phyloP scores from a whole-genome alignment of 1,284 basidiomycete species.

The Trichosporon coremiiforme region DNA sequence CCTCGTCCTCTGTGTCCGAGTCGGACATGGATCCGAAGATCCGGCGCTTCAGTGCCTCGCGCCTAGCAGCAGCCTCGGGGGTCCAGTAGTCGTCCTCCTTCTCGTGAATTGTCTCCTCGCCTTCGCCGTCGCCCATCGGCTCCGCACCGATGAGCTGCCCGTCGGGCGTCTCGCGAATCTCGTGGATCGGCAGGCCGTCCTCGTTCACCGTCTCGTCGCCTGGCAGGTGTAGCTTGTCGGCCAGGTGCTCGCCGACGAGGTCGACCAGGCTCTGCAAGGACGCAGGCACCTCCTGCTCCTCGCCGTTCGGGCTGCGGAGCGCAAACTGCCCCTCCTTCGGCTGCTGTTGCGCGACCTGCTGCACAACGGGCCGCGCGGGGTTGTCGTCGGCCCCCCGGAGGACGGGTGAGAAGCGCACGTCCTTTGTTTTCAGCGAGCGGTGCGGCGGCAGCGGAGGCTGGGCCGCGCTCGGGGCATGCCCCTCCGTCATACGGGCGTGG shows the following conservation, averaged over 20 bases:
- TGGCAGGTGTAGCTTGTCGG: constrained; percentile 27
- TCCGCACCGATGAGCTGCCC: constrained; percentile 39
- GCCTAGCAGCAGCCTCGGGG: constrained; percentile 38
- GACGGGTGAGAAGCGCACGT: constrained; percentile 20
- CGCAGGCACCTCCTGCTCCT: constrained; percentile 23
- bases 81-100: constrained; percentile 41
- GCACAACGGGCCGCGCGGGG: neutral
- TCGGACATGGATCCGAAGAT: constrained; percentile 40
- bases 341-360: neutral
- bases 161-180: constrained; percentile 48
- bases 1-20: constrained; percentile 26
- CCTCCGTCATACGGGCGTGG: constrained; percentile 36
- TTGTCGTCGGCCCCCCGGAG: neutral
- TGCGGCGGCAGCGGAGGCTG: constrained; percentile 1
- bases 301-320: constrained; percentile 7
- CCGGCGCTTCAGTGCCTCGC: constrained; percentile 39
- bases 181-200: constrained; percentile 50
- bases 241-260: constrained; percentile 28
- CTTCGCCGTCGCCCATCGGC: constrained; percentile 29
- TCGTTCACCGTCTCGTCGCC: constrained; percentile 37
- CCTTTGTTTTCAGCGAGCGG: constrained; percentile 13
- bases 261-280: constrained; percentile 31
- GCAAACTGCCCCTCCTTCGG: neutral
- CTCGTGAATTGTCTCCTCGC: constrained; percentile 23
- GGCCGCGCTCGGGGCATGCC: constrained; percentile 16